phyloP scores from a whole-genome alignment of 768 basidiomycete genomes.

The Mrakia hoshinonis region DNA sequence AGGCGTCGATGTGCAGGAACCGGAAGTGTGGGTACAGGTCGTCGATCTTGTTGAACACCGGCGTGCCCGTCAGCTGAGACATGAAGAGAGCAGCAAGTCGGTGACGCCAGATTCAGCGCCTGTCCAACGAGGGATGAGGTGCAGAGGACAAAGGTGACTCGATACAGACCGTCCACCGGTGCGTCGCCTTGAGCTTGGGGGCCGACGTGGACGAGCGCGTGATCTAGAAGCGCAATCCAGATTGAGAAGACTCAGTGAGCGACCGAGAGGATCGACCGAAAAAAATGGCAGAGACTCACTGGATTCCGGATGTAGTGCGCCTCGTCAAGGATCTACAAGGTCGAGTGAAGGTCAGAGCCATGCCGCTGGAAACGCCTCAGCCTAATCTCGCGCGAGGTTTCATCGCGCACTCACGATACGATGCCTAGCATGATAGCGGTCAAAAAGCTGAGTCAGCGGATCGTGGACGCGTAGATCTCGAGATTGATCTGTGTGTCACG shows the following conservation, averaged over 20 bases:
- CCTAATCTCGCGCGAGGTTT: constrained; percentile 32
- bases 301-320: constrained; percentile 46
- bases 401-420: not conserved
- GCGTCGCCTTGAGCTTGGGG: constrained; percentile 48
- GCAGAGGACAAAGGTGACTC: not conserved
- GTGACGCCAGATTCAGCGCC: not conserved
- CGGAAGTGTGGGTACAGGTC: constrained; percentile 50
- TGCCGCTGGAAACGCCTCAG: constrained; percentile 53
- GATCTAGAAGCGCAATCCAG: not conserved
- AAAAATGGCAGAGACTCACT: not conserved
- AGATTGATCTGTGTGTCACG: too few species aligned
- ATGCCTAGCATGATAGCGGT: too few species aligned
- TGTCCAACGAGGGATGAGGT: too few species aligned
- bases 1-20: constrained; percentile 37
- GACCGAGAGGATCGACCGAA: not conserved
- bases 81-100: not conserved
- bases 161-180: constrained; percentile 51
- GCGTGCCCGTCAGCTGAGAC: constrained; percentile 44
- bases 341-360: constrained; percentile 48
- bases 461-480: too few species aligned
- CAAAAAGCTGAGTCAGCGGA: too few species aligned
- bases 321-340: constrained; percentile 64
- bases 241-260: not conserved
- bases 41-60: constrained; percentile 52
- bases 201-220: constrained; percentile 38